Percentiles rank a stretch among this genome's conserved stretches.
Evolutionary conservation across 2,329 filamentous ascomycete genomes (phyloP).

Genomic region (Exophiala alcalophila): DNA sequence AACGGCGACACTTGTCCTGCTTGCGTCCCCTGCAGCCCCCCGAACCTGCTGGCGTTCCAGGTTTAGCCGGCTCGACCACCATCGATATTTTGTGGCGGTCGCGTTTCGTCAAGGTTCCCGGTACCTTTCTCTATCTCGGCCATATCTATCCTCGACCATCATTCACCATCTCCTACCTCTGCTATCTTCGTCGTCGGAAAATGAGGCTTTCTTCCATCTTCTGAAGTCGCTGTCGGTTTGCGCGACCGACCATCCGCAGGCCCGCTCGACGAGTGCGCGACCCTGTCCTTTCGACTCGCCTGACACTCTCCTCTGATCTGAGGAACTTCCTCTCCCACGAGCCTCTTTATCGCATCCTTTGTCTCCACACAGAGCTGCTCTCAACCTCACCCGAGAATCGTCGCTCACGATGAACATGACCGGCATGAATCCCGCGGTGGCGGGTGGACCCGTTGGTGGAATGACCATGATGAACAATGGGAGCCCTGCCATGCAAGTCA

Average conservation of each 20-base stretch:
- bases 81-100: conserved; percentile 26
- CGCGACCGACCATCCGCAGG: conserved; percentile 27
- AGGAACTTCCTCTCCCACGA: conserved; percentile 9
- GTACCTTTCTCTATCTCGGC: conserved; percentile 4
- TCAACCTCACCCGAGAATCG: conserved; percentile 1
- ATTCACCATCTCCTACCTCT: background rate
- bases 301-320: conserved; percentile 15
- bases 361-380: too few relatives aligned
- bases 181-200: conserved; percentile 11
- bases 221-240: conserved; percentile 29
- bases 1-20: conserved; percentile 1
- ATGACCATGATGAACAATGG: conserved; percentile 54
- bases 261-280: conserved; percentile 11
- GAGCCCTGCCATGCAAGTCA: conserved; percentile 42
- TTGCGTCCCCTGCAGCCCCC: conserved; percentile 8
- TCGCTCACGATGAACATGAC: conserved; percentile 52
- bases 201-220: conserved; percentile 20
- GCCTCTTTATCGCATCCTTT: background rate
- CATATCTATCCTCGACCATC: conserved; percentile 15
- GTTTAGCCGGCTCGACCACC: conserved; percentile 17
- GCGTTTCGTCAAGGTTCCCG: conserved; percentile 23
- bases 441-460: conserved; percentile 53
- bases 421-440: conserved; percentile 52
- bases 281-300: conserved; percentile 16
- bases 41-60: conserved; percentile 16